A percentile compares a stretch with the other conserved stretches of the same genome.
These are phyloP conservation scores for Flaveria sonorensis DNA, from an alignment of 129 eudicot species.

Conservation along the genomic window DNA sequence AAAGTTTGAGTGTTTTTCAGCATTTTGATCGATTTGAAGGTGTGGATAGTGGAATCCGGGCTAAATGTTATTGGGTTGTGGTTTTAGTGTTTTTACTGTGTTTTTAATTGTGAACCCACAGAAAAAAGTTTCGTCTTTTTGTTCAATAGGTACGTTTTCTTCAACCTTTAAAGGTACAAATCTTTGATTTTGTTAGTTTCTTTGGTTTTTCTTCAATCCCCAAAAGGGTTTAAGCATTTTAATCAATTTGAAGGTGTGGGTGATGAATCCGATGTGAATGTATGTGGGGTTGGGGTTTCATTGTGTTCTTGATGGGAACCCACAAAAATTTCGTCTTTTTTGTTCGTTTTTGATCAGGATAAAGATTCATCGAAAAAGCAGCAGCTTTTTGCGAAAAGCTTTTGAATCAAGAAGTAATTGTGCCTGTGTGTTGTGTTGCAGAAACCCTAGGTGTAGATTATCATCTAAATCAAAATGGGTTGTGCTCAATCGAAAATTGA, in stretches of 20 bases:
- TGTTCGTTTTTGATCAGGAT: background rate
- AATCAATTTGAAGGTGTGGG: no score
- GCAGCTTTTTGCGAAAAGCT: conserved; percentile 28
- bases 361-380: conserved; percentile 30
- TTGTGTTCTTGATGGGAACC: conserved; percentile 22
- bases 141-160: no score
- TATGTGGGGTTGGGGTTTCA: conserved; percentile 20
- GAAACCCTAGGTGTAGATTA: conserved; percentile 14
- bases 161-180: no score
- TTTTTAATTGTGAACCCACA: conserved; percentile 23
- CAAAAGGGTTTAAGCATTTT: no score
- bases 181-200: no score
- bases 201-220: no score
- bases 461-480: conserved; percentile 52
- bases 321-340: conserved; percentile 3
- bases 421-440: conserved; percentile 19
- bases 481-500: conserved; percentile 97
- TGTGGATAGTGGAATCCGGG: no score
- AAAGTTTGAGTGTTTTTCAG: no score
- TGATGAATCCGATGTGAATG: no score
- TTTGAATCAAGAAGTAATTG: conserved; percentile 18
- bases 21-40: no score
- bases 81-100: conserved; percentile 3
- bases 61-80: conserved; percentile 6
- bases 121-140: background rate